Base-by-base conservation (phyloP, 352 stramenopile species). In the Globisporangium nunn region DNA sequence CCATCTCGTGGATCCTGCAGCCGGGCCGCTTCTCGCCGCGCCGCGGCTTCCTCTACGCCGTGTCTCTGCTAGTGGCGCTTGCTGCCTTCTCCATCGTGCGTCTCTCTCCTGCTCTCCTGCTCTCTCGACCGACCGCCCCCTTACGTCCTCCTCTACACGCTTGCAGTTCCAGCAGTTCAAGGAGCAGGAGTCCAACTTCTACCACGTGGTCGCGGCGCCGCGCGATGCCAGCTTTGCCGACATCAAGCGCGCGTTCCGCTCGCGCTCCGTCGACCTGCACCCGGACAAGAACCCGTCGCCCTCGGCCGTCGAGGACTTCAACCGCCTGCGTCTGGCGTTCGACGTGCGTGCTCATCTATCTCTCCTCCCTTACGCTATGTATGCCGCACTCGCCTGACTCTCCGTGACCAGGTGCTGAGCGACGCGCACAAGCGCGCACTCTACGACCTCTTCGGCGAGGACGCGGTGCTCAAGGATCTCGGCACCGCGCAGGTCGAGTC, bases 161-260 rank as follows among this genome's bases (percentile, higher is more conserved):
- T 17, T 37, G 10, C 62, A 88, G 76, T 68, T 65, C 6, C 66
- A 97, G 60, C 86, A 98, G 70, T 79, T 97, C 50, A 78, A 88
- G 65, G 82, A 93, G 58, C 84, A 93, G 58, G 87, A 95, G 23
- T 78, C 75, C 52, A 99, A 99, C 66, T 96, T 98, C 66, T 99
- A 99, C 68, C 68, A 86, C 53, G 71, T 98, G 43, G 71, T 99
- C 6, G 88, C 83, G 41, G 81, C 98, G 45, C 79, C 72, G 23
- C 88, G 95, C 55, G 85, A 96, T 53, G 87, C 91, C 4, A 93
- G 78, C 46, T 90, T 90, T 44, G 59, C 93, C 4, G 96, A 99
- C 62, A 98, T 98, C 67, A 99, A 99, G 71, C 86, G 89, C 33
- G 90, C 95, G n/a, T 99, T 98, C 81, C 96, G 97, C 66, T 75